Evolutionary conservation across 2,329 filamentous ascomycete species (phyloP).

Genomic region (Corynespora cassiicola): DNA sequence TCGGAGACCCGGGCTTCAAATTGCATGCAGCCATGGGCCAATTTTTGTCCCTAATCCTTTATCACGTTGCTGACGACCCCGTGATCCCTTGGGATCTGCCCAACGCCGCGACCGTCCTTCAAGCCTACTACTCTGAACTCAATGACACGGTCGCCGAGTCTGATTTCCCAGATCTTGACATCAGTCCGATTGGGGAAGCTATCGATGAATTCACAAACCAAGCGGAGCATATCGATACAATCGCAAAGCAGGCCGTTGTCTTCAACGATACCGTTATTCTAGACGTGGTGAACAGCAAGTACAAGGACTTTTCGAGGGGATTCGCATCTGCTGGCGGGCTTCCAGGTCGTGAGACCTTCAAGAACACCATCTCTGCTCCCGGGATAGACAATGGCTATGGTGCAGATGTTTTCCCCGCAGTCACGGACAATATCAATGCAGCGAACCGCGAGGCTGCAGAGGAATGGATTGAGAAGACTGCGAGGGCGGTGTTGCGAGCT

Average conservation of each 20-base stretch:
- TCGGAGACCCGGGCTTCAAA: conserved; percentile 27
- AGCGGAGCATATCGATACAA: conserved; percentile 12
- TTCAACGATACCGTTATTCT: conserved; percentile 19
- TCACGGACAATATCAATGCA: conserved; percentile 22
- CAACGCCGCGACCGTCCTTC: conserved; percentile 20
- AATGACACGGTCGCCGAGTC: conserved; percentile 17
- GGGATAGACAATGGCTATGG: conserved; percentile 32
- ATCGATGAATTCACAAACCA: conserved; percentile 18
- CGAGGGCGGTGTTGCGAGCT: conserved; percentile 19
- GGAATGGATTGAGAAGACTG: conserved; percentile 25
- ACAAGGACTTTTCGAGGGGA: conserved; percentile 22
- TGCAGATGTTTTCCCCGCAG: conserved; percentile 22
- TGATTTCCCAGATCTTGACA: conserved; percentile 17
- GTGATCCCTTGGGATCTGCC: conserved; percentile 27
- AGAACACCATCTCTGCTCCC: conserved; percentile 26
- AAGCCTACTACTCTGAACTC: conserved; percentile 23
- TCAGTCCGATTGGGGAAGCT: conserved; percentile 13
- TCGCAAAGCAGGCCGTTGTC: conserved; percentile 11
- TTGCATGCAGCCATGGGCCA: conserved; percentile 28
- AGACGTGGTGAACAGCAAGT: conserved; percentile 24
- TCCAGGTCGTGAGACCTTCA: conserved; percentile 24
- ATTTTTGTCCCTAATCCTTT: conserved; percentile 20
- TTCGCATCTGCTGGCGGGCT: conserved; percentile 22
- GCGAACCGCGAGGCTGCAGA: conserved; percentile 16
- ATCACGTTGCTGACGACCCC: conserved; percentile 24